phyloP scores from a whole-genome alignment of 2,329 filamentous ascomycete species.

The Xylariaceae sp. region DNA sequence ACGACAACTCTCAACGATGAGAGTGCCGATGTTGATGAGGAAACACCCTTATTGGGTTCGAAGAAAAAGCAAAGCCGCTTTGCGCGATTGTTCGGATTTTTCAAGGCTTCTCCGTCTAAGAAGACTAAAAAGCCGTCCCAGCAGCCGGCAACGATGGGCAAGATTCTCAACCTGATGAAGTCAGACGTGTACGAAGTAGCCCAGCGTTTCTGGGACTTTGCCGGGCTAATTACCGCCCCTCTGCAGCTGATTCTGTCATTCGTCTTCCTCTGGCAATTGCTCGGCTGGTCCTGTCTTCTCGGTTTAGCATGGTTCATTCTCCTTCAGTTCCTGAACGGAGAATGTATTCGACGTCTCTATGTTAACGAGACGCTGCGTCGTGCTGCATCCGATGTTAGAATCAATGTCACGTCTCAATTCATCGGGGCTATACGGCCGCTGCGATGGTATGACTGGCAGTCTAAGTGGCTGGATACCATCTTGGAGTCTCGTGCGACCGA shows the following conservation, averaged over 20 bases:
- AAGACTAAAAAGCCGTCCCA: conserved; percentile 33
- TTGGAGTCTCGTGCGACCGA: conserved; percentile 64
- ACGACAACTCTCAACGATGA: background rate
- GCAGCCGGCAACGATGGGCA: conserved; percentile 73
- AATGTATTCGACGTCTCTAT: conserved; percentile 62
- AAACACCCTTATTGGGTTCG: conserved; percentile 22
- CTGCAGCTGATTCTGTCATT: conserved; percentile 70
- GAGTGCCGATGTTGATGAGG: conserved; percentile 15
- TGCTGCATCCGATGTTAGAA: conserved; percentile 66
- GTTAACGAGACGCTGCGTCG: conserved; percentile 67
- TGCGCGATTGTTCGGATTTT: conserved; percentile 26
- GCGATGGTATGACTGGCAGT: conserved; percentile 79
- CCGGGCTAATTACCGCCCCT: conserved; percentile 68
- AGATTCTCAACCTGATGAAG: conserved; percentile 83
- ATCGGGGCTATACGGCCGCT: conserved; percentile 79
- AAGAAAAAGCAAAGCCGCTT: conserved; percentile 25
- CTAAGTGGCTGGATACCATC: conserved; percentile 65
- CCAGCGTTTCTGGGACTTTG: conserved; percentile 84
- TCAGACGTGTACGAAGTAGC: conserved; percentile 77
- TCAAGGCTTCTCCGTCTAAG: conserved; percentile 18
- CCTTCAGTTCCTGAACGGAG: conserved; percentile 64
- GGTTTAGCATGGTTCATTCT: conserved; percentile 64
- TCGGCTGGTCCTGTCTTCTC: conserved; percentile 73
- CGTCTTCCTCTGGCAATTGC: conserved; percentile 67
- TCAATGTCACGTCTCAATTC: conserved; percentile 78